Conservation (phyloP, 75 land plant genomes). For the Chamaecyparis obtusa region DNA sequence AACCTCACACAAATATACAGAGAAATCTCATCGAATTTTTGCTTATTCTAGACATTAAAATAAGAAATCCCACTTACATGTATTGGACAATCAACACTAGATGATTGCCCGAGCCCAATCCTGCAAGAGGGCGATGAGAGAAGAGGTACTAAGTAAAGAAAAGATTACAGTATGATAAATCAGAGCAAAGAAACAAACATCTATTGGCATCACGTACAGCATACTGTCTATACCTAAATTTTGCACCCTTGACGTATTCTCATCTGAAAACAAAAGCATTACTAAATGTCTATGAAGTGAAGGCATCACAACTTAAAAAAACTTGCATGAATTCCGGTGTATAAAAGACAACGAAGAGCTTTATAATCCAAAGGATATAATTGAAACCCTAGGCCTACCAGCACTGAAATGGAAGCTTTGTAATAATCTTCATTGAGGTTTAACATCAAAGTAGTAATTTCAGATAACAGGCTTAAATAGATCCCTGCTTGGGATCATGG, state of each 20-base stretch:
- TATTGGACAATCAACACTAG: not conserved
- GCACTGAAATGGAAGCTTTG: too few species aligned
- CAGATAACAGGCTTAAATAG: not conserved
- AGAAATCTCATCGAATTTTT: not conserved
- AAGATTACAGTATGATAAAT: not conserved
- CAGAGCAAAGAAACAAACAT: not conserved
- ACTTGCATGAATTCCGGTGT: too few species aligned
- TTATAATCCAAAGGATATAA: not conserved
- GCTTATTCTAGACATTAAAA: not conserved
- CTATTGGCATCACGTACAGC: not conserved
- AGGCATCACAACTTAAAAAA: not conserved
- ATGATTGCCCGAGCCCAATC: not conserved
- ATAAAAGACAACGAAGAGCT: not conserved
- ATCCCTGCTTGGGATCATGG: not conserved
- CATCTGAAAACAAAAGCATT: not conserved
- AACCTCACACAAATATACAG: not conserved
- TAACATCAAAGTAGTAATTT: not conserved
- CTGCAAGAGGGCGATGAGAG: not conserved
- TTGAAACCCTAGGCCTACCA: slow-evolving; percentile 3
- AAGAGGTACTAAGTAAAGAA: not conserved
- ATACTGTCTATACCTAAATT: not conserved
- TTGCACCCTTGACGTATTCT: not conserved
- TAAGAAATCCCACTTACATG: not conserved
- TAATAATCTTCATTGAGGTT: not conserved
- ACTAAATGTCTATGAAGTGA: not conserved